These are phyloP conservation scores for Calonectria multiphialidica DNA, from an alignment of 2,329 filamentous ascomycete species.

Conservation along the genomic window DNA sequence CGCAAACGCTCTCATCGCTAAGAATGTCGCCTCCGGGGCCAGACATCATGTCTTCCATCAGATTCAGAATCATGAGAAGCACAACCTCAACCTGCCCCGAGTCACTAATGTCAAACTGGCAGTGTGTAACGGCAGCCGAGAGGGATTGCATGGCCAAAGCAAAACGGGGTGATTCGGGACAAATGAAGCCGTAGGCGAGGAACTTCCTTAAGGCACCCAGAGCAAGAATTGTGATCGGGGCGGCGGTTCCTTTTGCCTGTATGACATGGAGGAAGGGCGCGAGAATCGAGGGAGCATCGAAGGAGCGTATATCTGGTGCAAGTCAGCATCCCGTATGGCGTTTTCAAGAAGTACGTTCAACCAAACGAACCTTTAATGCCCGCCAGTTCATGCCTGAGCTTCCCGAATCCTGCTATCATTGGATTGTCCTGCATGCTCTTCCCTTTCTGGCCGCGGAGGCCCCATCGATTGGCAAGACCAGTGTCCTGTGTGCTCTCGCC, in stretches of 20 bases:
- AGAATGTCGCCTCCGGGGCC: conserved; percentile 91
- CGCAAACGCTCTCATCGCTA: conserved; percentile 98
- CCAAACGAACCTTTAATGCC: conserved; percentile 77
- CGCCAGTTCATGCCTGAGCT: conserved; percentile 88
- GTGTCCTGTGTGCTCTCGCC: conserved; percentile 63
- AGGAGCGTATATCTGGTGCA: conserved; percentile 81
- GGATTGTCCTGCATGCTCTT: conserved; percentile 99
- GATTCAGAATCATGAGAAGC: conserved; percentile 89
- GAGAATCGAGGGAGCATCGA: conserved; percentile 90
- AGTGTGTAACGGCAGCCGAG: conserved; percentile 95
- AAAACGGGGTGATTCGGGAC: conserved; percentile 85
- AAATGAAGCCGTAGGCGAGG: conserved; percentile 93
- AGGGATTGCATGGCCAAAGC: conserved; percentile 93
- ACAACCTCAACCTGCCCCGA: conserved; percentile 96
- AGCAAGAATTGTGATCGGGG: conserved; percentile 94
- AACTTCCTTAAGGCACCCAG: conserved; percentile 96
- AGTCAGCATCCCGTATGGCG: conserved; percentile 25
- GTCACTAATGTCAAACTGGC: conserved; percentile 96
- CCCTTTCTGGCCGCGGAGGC: conserved; percentile 91
- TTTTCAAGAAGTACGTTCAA: neutral
- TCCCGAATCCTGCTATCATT: conserved; percentile 93
- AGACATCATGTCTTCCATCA: conserved; percentile 99
- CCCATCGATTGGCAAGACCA: conserved; percentile 87
- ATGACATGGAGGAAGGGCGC: conserved; percentile 98
- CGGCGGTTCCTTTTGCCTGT: conserved; percentile 94